Conservation (phyloP, 345 rosid genomes). For the Pugionium dolabratum region DNA sequence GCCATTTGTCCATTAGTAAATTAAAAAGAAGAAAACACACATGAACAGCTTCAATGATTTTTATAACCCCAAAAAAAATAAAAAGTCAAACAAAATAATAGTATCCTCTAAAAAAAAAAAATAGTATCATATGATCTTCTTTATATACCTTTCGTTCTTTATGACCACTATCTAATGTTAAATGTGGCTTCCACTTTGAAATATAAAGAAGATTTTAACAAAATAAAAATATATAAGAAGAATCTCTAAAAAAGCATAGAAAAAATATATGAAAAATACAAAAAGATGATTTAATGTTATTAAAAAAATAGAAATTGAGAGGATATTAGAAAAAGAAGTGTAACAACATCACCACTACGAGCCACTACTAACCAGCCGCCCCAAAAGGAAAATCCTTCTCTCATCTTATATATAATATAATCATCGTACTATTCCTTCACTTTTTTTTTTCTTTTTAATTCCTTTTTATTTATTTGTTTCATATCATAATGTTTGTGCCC, state of each 20-base stretch:
- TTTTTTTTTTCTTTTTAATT: not conserved
- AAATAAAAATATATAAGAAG: not conserved
- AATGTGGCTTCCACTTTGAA: conserved; percentile 38
- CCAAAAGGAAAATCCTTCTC: conserved; percentile 36
- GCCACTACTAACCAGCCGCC: conserved; percentile 39
- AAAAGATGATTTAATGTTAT: not conserved
- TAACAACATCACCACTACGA: conserved; percentile 34
- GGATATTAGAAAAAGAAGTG: conserved; percentile 28
- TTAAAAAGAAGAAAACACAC: conserved; percentile 4
- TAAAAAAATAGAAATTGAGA: not conserved
- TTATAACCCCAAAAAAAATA: conserved; percentile 14
- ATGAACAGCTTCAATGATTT: too few relatives aligned
- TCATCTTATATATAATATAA: conserved; percentile 1
- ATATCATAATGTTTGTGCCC: conserved; percentile 33
- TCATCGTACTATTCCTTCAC: conserved; percentile 34
- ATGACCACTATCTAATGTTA: conserved; percentile 40
- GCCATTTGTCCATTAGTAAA: conserved; percentile 35
- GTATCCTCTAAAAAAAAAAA: not conserved
- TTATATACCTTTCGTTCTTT: conserved; percentile 36
- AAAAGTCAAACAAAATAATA: conserved; percentile 41
- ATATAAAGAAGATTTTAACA: not conserved
- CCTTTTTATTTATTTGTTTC: not conserved
- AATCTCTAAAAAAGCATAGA: conserved; percentile 2
- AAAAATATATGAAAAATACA: not conserved
- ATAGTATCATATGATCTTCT: conserved; percentile 32